Percentiles rank a stretch among this genome's conserved stretches.
These are phyloP conservation scores for Boletus mariae DNA, from an alignment of 1,284 basidiomycete species.

Conservation along the genomic window DNA sequence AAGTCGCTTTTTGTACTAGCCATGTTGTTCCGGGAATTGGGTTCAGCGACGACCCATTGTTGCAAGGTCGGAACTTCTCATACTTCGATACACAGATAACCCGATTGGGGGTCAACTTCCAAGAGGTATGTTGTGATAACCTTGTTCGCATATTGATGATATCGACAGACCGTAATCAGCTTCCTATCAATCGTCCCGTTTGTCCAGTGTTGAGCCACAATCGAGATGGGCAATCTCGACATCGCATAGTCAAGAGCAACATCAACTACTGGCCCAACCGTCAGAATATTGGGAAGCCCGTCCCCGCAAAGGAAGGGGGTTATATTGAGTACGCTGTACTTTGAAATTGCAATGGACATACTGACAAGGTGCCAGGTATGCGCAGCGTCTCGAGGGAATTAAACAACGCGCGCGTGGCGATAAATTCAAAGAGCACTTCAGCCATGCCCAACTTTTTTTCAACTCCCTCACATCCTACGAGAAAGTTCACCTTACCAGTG, in stretches of 20 bases:
- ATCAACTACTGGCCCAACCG: conserved; percentile 80
- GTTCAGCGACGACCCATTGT: conserved; percentile 76
- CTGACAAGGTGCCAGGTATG: conserved; percentile 34
- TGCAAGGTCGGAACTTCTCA: conserved; percentile 82
- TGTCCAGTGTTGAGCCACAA: conserved; percentile 77
- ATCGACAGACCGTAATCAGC: conserved; percentile 34
- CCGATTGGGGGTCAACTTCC: conserved; percentile 71
- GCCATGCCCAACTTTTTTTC: conserved; percentile 73
- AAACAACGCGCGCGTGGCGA: conserved; percentile 65
- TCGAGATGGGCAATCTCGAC: conserved; percentile 61
- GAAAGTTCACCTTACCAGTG: conserved; percentile 61
- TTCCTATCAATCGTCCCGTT: conserved; percentile 80
- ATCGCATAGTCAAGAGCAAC: conserved; percentile 56
- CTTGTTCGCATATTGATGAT: neutral
- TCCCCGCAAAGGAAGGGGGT: conserved; percentile 49
- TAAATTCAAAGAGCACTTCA: conserved; percentile 74
- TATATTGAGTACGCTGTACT: conserved; percentile 49
- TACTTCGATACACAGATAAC: conserved; percentile 81
- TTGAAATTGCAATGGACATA: neutral
- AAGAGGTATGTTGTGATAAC: conserved; percentile 42
- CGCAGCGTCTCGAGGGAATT: conserved; percentile 53
- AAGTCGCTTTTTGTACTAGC: conserved; percentile 78
- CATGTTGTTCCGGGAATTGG: conserved; percentile 83
- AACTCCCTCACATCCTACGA: conserved; percentile 71
- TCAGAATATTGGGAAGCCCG: conserved; percentile 49